phyloP scores from a whole-genome alignment of 2,329 filamentous ascomycete species.

The Lachnellula cervina region DNA sequence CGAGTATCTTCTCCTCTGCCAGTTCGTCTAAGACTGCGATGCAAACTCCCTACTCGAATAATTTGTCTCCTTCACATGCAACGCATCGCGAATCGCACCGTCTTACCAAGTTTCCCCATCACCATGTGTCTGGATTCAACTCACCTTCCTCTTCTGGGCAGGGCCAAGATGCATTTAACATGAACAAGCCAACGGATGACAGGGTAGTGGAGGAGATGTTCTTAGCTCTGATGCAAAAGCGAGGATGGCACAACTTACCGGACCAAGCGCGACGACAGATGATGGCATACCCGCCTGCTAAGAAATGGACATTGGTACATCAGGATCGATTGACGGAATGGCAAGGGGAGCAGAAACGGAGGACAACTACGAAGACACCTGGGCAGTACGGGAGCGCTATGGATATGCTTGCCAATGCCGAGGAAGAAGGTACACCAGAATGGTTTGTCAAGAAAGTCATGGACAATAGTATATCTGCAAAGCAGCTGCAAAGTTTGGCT shows the following conservation, averaged over 20 bases:
- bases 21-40: conserved; percentile 50
- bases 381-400: conserved; percentile 64
- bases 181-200: conserved; percentile 74
- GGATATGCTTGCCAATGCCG: conserved; percentile 71
- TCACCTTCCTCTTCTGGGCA: conserved; percentile 15
- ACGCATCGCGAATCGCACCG: conserved; percentile 48
- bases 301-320: conserved; percentile 97
- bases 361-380: conserved; percentile 66
- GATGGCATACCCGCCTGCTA: conserved; percentile 87
- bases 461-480: conserved; percentile 89
- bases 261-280: conserved; percentile 94
- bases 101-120: conserved; percentile 47
- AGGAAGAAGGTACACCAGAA: conserved; percentile 93
- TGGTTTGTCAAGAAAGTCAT: conserved; percentile 98
- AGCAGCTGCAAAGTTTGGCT: conserved; percentile 86
- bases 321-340: conserved; percentile 91
- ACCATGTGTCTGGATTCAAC: conserved; percentile 19
- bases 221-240: conserved; percentile 89
- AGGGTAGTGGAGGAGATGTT: conserved; percentile 87
- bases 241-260: conserved; percentile 94
- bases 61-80: conserved; percentile 29
- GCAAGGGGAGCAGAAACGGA: conserved; percentile 89
- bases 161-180: conserved; percentile 43
- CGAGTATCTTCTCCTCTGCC: conserved; percentile 50
- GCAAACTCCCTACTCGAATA: conserved; percentile 52